Evolutionary conservation across 495 filamentous ascomycete genomes (phyloP).

Genomic region (Penicillium manginii): DNA sequence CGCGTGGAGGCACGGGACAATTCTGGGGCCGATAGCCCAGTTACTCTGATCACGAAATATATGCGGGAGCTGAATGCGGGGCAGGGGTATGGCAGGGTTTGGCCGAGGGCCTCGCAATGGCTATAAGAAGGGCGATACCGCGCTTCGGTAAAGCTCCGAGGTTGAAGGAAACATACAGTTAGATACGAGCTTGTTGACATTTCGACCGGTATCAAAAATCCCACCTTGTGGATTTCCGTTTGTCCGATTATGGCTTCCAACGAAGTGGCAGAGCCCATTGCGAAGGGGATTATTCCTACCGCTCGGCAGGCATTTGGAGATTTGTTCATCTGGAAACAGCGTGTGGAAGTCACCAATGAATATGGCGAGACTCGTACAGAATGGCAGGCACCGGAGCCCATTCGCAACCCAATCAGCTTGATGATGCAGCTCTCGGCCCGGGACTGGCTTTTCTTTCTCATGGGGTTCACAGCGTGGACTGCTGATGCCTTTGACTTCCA

Average conservation of each 20-base stretch:
- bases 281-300: slow-evolving; percentile 60
- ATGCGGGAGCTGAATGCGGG: slow-evolving; percentile 23
- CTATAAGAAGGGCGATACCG: not conserved
- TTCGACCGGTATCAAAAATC: not conserved
- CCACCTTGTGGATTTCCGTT: not conserved
- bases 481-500: slow-evolving; percentile 81
- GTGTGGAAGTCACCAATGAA: slow-evolving; percentile 63
- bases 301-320: slow-evolving; percentile 63
- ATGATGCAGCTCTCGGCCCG: slow-evolving; percentile 55
- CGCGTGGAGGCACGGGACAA: slow-evolving; percentile 13
- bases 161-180: too few relatives aligned
- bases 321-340: slow-evolving; percentile 69
- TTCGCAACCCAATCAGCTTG: slow-evolving; percentile 65
- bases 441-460: slow-evolving; percentile 68
- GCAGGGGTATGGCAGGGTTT: not conserved
- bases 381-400: slow-evolving; percentile 62
- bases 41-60: slow-evolving; percentile 16
- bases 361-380: slow-evolving; percentile 54
- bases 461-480: slow-evolving; percentile 66
- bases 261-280: slow-evolving; percentile 60
- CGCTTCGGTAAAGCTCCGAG: not conserved
- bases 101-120: not conserved
- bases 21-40: slow-evolving; percentile 10
- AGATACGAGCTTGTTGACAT: not conserved
- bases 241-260: slow-evolving; percentile 28